Evolutionary conservation across 306 rosid species (phyloP).

Genomic region (Parietaria judaica): DNA sequence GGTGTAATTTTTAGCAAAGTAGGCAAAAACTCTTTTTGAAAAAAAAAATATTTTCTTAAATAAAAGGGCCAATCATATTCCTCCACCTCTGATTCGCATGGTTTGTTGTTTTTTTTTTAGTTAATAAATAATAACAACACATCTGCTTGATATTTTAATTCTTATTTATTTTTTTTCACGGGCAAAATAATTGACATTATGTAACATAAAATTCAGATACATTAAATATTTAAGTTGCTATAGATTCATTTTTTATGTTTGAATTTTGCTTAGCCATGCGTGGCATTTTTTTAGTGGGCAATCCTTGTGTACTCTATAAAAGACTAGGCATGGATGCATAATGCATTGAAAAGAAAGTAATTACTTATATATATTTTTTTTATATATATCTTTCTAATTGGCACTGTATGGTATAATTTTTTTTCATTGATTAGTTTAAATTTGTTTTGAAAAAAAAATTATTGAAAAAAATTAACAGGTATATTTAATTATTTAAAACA

Average conservation of each 20-base stretch:
- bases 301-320: conserved; percentile 5
- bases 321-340: not conserved
- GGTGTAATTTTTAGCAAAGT: conserved; percentile 1
- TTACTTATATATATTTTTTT: too few species aligned
- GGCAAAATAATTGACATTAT: too few species aligned
- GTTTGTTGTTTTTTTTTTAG: not conserved
- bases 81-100: not conserved
- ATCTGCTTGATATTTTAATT: too few species aligned
- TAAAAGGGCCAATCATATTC: not conserved
- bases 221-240: too few species aligned
- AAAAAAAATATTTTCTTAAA: not conserved
- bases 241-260: too few species aligned
- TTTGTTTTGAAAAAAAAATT: too few species aligned
- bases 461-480: too few species aligned
- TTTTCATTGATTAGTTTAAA: too few species aligned
- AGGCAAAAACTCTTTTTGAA: conserved; percentile 3
- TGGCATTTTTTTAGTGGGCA: conserved; percentile 26
- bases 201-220: too few species aligned
- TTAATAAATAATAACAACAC: too few species aligned
- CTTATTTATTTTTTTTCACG: too few species aligned
- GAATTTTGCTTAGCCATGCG: conserved; percentile 3
- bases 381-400: not conserved
- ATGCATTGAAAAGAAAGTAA: not conserved
- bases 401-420: not conserved
- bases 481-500: too few species aligned